phyloP scores from a whole-genome alignment of 169 alveolate genomes.

The Plasmodium falciparum region DNA sequence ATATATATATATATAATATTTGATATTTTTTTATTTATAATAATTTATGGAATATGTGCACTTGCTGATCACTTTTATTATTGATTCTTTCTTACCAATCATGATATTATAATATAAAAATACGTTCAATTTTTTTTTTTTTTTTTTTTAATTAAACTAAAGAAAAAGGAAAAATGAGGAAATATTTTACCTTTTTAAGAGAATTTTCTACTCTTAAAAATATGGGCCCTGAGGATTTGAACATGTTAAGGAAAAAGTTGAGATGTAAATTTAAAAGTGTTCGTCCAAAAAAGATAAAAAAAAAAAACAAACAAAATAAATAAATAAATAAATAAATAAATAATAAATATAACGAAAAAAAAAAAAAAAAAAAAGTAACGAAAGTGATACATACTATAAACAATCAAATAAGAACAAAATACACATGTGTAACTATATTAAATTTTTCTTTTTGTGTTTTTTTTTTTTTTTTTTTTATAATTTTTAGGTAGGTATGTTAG shows the following conservation, averaged over 20 bases:
- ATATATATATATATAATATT: too few relatives aligned
- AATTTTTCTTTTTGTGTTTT: neutral
- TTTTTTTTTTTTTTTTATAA: neutral
- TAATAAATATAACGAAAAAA: neutral
- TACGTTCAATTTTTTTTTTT: too few relatives aligned
- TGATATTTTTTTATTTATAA: too few relatives aligned
- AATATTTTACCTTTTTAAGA: constrained; percentile 13
- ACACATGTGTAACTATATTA: constrained; percentile 1
- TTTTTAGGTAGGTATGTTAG: constrained; percentile 69
- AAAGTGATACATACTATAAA: neutral
- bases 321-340: constrained; percentile 7
- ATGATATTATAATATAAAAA: too few relatives aligned
- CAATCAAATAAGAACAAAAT: neutral
- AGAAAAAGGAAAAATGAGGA: constrained; percentile 12
- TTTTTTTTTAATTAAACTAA: neutral
- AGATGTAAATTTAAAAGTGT: constrained; percentile 72
- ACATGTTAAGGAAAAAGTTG: constrained; percentile 40
- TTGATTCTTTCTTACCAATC: too few relatives aligned
- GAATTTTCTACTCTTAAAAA: constrained; percentile 32
- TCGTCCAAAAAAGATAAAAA: constrained; percentile 14
- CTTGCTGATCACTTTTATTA: too few relatives aligned
- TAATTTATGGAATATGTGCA: too few relatives aligned
- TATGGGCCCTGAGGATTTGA: constrained; percentile 20
- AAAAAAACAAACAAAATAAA: too few relatives aligned
- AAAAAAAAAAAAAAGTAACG: neutral